phyloP scores from a whole-genome alignment of 768 basidiomycete species.

The Pleurotus eryngii region DNA sequence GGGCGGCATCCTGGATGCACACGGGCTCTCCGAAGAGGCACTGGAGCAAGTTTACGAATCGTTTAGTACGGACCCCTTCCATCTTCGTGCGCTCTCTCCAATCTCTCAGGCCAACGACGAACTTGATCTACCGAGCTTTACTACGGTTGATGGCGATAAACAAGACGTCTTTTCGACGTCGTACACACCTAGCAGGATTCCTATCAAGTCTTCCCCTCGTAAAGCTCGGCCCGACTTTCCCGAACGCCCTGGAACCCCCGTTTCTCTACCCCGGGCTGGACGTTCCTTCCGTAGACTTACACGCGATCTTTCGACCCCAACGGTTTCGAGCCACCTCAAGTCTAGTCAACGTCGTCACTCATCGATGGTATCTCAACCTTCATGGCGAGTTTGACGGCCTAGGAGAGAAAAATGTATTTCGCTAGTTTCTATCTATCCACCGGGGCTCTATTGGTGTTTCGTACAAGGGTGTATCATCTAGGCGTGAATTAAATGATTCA shows the following conservation, averaged over 20 bases:
- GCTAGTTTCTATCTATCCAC: too few relatives aligned
- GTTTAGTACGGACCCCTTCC: not conserved
- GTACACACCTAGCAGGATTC: too few relatives aligned
- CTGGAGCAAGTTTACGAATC: not conserved
- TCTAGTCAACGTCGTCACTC: not conserved
- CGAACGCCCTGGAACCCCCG: not conserved
- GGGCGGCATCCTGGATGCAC: not conserved
- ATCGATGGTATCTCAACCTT: not conserved
- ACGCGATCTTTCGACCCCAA: slow-evolving; percentile 3
- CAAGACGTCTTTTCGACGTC: not conserved
- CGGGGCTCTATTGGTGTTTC: too few relatives aligned
- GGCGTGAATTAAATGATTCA: too few relatives aligned
- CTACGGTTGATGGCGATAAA: not conserved
- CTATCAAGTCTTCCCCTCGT: too few relatives aligned
- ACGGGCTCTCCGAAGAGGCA: not conserved
- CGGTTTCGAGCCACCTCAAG: not conserved
- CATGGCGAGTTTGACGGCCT: not conserved
- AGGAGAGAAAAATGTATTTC: not conserved
- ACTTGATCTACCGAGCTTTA: not conserved
- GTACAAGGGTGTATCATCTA: too few relatives aligned
- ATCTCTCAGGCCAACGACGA: not conserved
- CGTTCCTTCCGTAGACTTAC: not conserved
- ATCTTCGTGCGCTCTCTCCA: not conserved
- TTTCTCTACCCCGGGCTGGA: not conserved
- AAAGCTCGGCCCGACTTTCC: too few relatives aligned